Evolutionary conservation across 2,329 filamentous ascomycete species (phyloP).

Genomic region (Phialemonium atrogriseum): DNA sequence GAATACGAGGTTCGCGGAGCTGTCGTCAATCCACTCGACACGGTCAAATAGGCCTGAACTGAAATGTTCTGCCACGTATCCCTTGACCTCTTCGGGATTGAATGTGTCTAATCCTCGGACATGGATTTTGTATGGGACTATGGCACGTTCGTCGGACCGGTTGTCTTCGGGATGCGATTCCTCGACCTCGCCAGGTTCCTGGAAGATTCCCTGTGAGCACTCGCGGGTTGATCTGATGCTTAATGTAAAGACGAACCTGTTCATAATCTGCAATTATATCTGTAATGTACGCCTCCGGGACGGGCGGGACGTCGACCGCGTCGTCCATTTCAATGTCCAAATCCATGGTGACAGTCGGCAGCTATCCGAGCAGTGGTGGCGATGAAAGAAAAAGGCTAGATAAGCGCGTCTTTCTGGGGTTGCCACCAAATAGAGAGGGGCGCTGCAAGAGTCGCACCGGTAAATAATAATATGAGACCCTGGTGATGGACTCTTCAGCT

Average conservation of each 20-base stretch:
- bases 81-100: conserved; percentile 70
- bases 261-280: conserved; percentile 18
- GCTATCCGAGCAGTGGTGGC: conserved; percentile 21
- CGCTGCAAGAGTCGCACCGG: no score
- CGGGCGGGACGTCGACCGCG: conserved; percentile 29
- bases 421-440: no score
- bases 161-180: conserved; percentile 16
- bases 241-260: conserved; percentile 13
- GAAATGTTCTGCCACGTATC: conserved; percentile 64
- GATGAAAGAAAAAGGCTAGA: not conserved
- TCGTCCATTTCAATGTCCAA: conserved; percentile 66
- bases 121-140: conserved; percentile 62
- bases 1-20: conserved; percentile 81
- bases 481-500: no score
- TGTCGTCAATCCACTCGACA: conserved; percentile 94
- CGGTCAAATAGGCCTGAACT: conserved; percentile 43
- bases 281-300: conserved; percentile 13
- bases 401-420: not conserved
- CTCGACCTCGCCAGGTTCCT: conserved; percentile 33
- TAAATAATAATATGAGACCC: no score
- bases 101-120: conserved; percentile 75
- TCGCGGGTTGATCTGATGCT: conserved; percentile 3
- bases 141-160: conserved; percentile 16
- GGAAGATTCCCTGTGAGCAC: conserved; percentile 5
- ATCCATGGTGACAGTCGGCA: conserved; percentile 57